Evolutionary conservation across 2,329 filamentous ascomycete species (phyloP).

Genomic region (Epichloe brachyelytri): DNA sequence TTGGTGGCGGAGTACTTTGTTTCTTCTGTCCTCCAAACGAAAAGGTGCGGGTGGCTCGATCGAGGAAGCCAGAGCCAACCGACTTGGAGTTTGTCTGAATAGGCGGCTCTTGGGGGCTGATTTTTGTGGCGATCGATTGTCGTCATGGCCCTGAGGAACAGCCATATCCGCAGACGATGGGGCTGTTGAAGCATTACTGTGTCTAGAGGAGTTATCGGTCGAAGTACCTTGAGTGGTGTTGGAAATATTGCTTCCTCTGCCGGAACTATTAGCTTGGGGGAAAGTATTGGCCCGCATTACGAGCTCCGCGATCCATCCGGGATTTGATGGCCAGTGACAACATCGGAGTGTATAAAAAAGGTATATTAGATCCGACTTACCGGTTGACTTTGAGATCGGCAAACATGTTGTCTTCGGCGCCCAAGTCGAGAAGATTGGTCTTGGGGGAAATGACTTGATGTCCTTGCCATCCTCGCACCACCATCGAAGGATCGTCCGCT

Average conservation of each 20-base stretch:
- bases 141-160: conserved; percentile 15
- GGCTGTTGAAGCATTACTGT: conserved; percentile 49
- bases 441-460: conserved; percentile 24
- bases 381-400: conserved; percentile 40
- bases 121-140: conserved; percentile 20
- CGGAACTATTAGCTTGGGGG: conserved; percentile 21
- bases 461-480: conserved; percentile 29
- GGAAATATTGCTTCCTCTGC: conserved; percentile 45
- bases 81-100: conserved; percentile 33
- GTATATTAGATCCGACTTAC: conserved; percentile 26
- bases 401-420: conserved; percentile 47
- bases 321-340: conserved; percentile 4
- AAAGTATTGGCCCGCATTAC: not conserved
- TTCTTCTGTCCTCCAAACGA: conserved; percentile 47
- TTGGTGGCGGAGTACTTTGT: conserved; percentile 18
- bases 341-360: not conserved
- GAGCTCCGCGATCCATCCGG: not conserved
- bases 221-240: conserved; percentile 48
- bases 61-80: conserved; percentile 38
- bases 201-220: conserved; percentile 47
- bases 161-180: conserved; percentile 40
- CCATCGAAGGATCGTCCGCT: conserved; percentile 37
- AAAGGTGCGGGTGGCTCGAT: conserved; percentile 44
- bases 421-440: conserved; percentile 23
- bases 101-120: conserved; percentile 23